phyloP scores from a whole-genome alignment of 345 rosid species.

The Lepidium africanum region DNA sequence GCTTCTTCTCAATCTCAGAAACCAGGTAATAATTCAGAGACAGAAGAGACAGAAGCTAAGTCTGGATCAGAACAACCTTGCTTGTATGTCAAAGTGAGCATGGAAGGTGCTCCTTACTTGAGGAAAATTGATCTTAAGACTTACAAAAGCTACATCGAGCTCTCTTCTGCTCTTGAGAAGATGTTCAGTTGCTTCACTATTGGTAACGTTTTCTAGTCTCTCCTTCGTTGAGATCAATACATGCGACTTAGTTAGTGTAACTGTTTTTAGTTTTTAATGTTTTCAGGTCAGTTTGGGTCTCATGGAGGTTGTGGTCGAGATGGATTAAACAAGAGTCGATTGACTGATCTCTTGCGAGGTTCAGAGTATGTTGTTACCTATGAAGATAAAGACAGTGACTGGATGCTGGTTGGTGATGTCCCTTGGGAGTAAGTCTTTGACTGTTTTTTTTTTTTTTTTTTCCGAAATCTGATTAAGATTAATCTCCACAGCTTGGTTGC shows the following conservation, averaged over 20 bases:
- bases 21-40: conserved; percentile 26
- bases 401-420: conserved; percentile 90
- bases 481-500: neutral
- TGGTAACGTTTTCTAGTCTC: conserved; percentile 28
- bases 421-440: conserved; percentile 69
- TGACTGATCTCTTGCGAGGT: conserved; percentile 57
- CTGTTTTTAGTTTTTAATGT: neutral
- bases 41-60: conserved; percentile 37
- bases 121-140: conserved; percentile 69
- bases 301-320: conserved; percentile 44
- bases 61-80: conserved; percentile 37
- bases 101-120: conserved; percentile 77
- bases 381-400: conserved; percentile 81
- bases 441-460: neutral
- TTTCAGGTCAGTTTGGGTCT: conserved; percentile 53
- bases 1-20: conserved; percentile 49
- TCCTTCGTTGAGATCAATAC: neutral
- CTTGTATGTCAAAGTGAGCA: conserved; percentile 67
- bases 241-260: neutral
- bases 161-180: conserved; percentile 59
- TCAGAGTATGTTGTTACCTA: conserved; percentile 72
- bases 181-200: conserved; percentile 76
- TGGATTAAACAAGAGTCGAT: conserved; percentile 43
- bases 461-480: neutral
- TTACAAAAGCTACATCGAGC: conserved; percentile 49